Base-by-base conservation (phyloP, 345 rosid species). In the Mangifera indica region DNA sequence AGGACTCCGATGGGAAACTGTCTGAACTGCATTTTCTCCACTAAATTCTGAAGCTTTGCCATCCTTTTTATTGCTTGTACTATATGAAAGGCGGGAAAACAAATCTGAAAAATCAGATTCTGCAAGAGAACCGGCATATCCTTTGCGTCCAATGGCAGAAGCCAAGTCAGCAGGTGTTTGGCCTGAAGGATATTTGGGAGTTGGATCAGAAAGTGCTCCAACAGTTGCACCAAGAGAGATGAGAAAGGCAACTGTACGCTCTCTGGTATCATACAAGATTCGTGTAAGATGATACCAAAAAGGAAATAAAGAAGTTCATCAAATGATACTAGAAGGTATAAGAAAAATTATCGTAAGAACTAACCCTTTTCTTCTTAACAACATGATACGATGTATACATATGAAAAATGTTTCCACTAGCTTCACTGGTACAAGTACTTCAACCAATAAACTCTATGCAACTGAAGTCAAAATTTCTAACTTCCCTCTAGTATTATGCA, bases 101-200 rank as follows among this genome's bases (percentile, higher is more conserved):
- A 90, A 75, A 72, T 86, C 42, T 5, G 42, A 37, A 5, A 37
- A 37, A 37, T 37, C 79, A 77, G 81, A 88, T 71, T 90, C 98
- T 32, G 98, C 95, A 74, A 94, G 98, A 81, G 84, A 94, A 67
- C 92, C 98, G 51, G 97, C 88, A 57, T 89, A 92, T 76, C 97
- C 98, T 86, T 90, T 94, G 83, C 90, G 91, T 55, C 95, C 95
- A 67, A 84, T 89, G 58, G 17, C 20, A 49, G 53, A 49, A 49
- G 53, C 53, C 53, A 49, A 49, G 21, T 65, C 69, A 49, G 98
- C 92, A 61, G 98, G 89, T 67, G 97, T 87, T 78, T 85, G 81
- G 72, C 93, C 90, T 13, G 81, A 60, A 60, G 92, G 88, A 72
- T 84, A 81, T 74, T 75, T 72, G 49, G 95, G 92, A 26, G 88